Conservation (phyloP, 2,329 filamentous ascomycete genomes). For the Hypoxylon rubiginosum region DNA sequence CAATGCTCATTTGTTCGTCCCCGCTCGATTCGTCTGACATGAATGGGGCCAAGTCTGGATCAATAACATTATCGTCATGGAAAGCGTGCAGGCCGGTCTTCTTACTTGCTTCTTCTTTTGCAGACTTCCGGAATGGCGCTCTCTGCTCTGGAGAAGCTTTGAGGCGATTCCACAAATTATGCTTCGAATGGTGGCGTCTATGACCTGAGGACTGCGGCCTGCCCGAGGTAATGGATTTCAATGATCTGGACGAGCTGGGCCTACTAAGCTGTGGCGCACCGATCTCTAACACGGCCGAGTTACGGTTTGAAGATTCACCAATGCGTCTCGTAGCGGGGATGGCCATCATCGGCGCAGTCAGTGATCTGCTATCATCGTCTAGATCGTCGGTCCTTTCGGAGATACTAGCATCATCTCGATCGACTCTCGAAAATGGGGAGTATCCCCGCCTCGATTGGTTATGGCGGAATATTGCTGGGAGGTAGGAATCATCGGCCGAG, state of each 20-base stretch:
- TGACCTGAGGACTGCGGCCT: constrained; percentile 85
- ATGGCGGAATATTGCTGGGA: constrained; percentile 73
- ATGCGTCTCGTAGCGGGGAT: constrained; percentile 75
- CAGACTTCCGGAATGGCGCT: constrained; percentile 85
- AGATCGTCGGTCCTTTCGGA: constrained; percentile 59
- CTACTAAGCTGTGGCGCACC: constrained; percentile 85
- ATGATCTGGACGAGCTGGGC: constrained; percentile 93
- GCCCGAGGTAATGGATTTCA: constrained; percentile 78
- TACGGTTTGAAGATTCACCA: constrained; percentile 83
- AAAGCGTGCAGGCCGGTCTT: constrained; percentile 86
- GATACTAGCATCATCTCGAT: constrained; percentile 57
- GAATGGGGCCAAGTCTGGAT: constrained; percentile 93
- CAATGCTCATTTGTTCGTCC: constrained; percentile 90
- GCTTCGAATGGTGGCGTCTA: constrained; percentile 87
- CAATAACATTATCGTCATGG: constrained; percentile 98
- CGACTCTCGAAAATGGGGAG: constrained; percentile 55
- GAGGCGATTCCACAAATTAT: constrained; percentile 83
- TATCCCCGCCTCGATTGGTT: constrained; percentile 62
- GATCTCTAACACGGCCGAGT: constrained; percentile 91
- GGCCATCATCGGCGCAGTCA: constrained; percentile 79
- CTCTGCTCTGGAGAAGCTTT: constrained; percentile 81
- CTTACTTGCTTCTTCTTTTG: constrained; percentile 74
- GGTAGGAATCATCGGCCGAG: constrained; percentile 80
- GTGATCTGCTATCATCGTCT: constrained; percentile 64
- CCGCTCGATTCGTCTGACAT: constrained; percentile 96